Percentiles rank a stretch among this genome's conserved stretches.
These are phyloP conservation scores for Ramaria rubella DNA, from an alignment of 768 basidiomycete genomes.

Conservation along the genomic window DNA sequence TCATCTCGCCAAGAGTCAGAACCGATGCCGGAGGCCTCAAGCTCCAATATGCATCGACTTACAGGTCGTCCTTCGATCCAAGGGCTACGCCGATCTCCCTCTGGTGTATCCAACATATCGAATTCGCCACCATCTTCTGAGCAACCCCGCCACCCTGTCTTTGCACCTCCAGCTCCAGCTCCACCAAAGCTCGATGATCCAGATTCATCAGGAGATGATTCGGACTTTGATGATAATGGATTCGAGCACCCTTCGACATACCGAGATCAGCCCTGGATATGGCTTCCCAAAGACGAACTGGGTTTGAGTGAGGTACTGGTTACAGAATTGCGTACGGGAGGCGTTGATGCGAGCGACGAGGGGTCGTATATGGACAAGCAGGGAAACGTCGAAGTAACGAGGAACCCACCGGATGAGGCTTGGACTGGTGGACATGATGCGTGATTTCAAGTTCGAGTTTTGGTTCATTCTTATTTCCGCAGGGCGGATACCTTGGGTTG, in stretches of 20 bases:
- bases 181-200: neutral
- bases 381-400: slow-evolving; percentile 26
- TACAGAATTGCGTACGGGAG: slow-evolving; percentile 25
- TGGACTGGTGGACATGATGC: slow-evolving; percentile 3
- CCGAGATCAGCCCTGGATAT: slow-evolving; percentile 33
- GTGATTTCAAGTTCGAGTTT: too few species aligned
- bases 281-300: slow-evolving; percentile 38
- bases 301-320: slow-evolving; percentile 31
- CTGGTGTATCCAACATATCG: neutral
- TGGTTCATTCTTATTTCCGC: too few species aligned
- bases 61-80: too few species aligned
- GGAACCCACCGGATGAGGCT: slow-evolving; percentile 26
- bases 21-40: neutral
- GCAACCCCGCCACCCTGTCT: neutral
- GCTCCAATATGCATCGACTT: neutral
- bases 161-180: neutral
- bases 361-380: slow-evolving; percentile 27
- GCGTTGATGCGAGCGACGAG: slow-evolving; percentile 29
- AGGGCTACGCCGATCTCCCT: neutral
- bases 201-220: slow-evolving; percentile 12
- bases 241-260: slow-evolving; percentile 46
- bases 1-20: neutral
- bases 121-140: neutral
- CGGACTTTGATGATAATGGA: slow-evolving; percentile 25
- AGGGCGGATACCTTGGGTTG: too few species aligned